phyloP scores from a whole-genome alignment of 1,284 basidiomycete genomes.

The Ustilago sp. region DNA sequence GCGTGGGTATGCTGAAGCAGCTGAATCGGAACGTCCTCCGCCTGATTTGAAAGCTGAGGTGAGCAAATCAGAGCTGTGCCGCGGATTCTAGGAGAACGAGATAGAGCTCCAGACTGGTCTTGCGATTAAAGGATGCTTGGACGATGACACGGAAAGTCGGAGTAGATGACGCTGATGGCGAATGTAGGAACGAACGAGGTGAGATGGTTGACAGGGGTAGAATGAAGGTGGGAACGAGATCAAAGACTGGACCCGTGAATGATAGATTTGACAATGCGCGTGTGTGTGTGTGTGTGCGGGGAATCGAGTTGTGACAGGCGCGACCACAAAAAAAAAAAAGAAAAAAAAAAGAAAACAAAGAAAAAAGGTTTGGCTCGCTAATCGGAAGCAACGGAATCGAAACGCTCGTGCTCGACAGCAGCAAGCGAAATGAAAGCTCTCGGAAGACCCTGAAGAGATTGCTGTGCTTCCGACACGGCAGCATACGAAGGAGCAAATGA shows the following conservation, averaged over 20 bases:
- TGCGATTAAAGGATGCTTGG: slow-evolving; percentile 3
- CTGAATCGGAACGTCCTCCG: background rate
- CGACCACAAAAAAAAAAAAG: background rate
- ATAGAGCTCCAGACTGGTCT: background rate
- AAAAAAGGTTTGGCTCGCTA: background rate
- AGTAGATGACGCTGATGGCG: background rate
- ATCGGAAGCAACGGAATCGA: slow-evolving; percentile 6
- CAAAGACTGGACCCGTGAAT: background rate
- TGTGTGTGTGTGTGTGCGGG: background rate
- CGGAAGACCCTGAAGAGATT: background rate
- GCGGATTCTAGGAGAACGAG: background rate
- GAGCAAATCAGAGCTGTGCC: background rate
- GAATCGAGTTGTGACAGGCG: slow-evolving; percentile 11
- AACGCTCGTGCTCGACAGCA: background rate
- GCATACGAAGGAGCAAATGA: background rate
- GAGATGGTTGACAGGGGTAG: background rate
- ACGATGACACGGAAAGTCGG: background rate
- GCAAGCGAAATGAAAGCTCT: background rate
- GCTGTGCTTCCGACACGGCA: background rate
- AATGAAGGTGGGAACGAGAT: background rate
- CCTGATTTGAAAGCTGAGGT: background rate
- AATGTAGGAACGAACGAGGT: background rate
- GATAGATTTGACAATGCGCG: background rate
- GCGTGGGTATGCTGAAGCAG: background rate
- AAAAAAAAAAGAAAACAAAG: too few relatives aligned